These are phyloP conservation scores for Diaporthe capsici DNA, from an alignment of 2,329 filamentous ascomycete genomes.

Conservation along the genomic window DNA sequence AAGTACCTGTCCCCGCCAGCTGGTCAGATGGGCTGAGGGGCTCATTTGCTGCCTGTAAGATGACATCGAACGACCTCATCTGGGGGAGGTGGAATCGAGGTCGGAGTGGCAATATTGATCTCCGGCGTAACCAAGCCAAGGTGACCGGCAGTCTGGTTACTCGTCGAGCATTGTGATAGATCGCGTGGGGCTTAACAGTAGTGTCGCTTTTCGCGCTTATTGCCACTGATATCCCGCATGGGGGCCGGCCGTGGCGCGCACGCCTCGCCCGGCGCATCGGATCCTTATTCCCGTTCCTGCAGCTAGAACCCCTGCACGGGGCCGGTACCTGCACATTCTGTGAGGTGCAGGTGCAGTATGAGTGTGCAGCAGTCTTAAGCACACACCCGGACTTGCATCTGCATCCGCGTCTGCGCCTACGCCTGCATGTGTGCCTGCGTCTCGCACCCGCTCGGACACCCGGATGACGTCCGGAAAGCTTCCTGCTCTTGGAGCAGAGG, in stretches of 20 bases:
- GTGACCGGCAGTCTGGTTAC: not conserved
- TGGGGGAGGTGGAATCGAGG: not conserved
- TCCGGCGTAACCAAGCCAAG: constrained; percentile 17
- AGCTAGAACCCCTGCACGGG: not conserved
- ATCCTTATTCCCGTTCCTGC: constrained; percentile 34
- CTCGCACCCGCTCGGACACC: constrained; percentile 14
- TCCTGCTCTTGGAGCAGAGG: not conserved
- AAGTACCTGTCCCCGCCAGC: not conserved
- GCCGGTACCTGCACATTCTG: constrained; percentile 19
- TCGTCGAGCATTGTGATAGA: constrained; percentile 14
- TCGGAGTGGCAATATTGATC: constrained; percentile 11
- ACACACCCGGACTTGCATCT: constrained; percentile 14
- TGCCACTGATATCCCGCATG: constrained; percentile 25
- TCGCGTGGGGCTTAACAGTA: constrained; percentile 18
- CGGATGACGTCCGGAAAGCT: not conserved
- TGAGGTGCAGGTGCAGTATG: not conserved
- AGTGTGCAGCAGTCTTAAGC: not conserved
- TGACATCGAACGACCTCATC: constrained; percentile 29
- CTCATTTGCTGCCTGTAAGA: constrained; percentile 26
- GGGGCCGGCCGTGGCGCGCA: constrained; percentile 11
- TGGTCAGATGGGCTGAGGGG: constrained; percentile 9
- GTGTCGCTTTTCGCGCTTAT: constrained; percentile 31
- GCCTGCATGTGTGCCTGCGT: not conserved
- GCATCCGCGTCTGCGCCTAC: constrained; percentile 5
- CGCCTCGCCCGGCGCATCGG: constrained; percentile 26